These are phyloP conservation scores for Tieghemiomyces parasiticus DNA, from an alignment of 192 early-diverging fungal genomes.

Conservation along the genomic window DNA sequence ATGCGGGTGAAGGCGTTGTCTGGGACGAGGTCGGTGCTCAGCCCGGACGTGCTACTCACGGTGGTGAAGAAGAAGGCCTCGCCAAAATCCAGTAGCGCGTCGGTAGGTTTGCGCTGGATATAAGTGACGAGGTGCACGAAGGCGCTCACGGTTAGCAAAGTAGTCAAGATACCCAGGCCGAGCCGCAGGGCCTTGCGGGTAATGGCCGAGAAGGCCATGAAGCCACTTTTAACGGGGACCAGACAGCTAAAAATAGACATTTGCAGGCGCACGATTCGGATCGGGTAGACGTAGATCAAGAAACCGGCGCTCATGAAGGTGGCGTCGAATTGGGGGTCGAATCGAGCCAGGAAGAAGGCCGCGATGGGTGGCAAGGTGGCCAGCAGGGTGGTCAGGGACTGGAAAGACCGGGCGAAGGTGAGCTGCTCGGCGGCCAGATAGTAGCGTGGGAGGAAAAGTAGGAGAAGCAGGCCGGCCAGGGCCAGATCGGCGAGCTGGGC, in stretches of 20 bases:
- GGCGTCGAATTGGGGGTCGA: constrained; percentile 20
- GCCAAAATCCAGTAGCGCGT: constrained; percentile 32
- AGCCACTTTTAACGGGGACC: constrained; percentile 45
- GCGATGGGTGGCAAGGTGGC: constrained; percentile 36
- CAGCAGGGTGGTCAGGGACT: constrained; percentile 38
- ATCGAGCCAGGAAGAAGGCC: constrained; percentile 21
- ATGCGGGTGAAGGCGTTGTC: constrained; percentile 34
- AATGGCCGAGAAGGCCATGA: constrained; percentile 35
- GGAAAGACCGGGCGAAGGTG: constrained; percentile 25
- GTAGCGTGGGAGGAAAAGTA: constrained; percentile 44
- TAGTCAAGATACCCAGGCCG: constrained; percentile 45
- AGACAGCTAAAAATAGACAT: constrained; percentile 37
- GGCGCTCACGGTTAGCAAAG: constrained; percentile 52
- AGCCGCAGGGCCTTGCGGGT: constrained; percentile 44
- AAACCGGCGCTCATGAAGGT: constrained; percentile 46
- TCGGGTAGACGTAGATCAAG: constrained; percentile 37
- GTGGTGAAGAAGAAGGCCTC: constrained; percentile 44
- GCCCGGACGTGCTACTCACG: constrained; percentile 40
- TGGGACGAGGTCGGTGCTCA: constrained; percentile 50
- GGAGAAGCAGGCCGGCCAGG: constrained; percentile 29
- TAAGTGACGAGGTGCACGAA: constrained; percentile 49
- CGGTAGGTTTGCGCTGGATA: constrained; percentile 34
- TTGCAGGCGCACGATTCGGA: constrained; percentile 53
- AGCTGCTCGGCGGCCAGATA: constrained; percentile 38
- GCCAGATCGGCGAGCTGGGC: constrained; percentile 24